These are phyloP conservation scores for Aristolochia fimbriata DNA, from an alignment of 164 flowering plant species.

Conservation along the genomic window DNA sequence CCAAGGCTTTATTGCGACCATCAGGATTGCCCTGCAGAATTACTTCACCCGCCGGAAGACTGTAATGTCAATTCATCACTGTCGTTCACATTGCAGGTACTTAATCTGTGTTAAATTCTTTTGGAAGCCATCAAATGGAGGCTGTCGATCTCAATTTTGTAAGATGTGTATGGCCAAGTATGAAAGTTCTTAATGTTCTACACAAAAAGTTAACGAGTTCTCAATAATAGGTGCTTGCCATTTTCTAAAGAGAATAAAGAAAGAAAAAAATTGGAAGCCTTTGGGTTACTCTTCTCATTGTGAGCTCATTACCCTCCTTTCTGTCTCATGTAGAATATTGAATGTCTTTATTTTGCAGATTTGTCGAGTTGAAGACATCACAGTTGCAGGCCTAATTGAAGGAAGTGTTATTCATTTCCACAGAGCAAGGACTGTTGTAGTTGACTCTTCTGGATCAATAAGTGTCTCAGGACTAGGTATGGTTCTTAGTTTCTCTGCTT, in stretches of 20 bases:
- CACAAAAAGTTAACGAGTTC: too few relatives aligned
- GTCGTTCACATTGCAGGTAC: slow-evolving; percentile 90
- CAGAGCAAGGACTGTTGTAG: slow-evolving; percentile 58
- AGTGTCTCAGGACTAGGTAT: slow-evolving; percentile 77
- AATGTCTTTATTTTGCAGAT: slow-evolving; percentile 38
- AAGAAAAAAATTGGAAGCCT: too few relatives aligned
- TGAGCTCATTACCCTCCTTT: neutral
- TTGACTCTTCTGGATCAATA: slow-evolving; percentile 55
- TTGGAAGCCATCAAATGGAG: neutral
- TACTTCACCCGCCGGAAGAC: slow-evolving; percentile 95
- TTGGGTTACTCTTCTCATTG: neutral
- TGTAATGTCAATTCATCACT: slow-evolving; percentile 90
- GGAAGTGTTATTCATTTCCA: slow-evolving; percentile 94
- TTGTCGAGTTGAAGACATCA: slow-evolving; percentile 83
- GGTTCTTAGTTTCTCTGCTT: slow-evolving; percentile 2
- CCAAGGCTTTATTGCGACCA: slow-evolving; percentile 60
- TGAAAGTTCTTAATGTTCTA: too few relatives aligned
- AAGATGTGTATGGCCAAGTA: too few relatives aligned
- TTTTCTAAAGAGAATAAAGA: too few relatives aligned
- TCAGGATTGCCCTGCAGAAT: slow-evolving; percentile 69
- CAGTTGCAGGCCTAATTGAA: slow-evolving; percentile 53
- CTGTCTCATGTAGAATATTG: neutral
- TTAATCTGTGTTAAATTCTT: neutral
- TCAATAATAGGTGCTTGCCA: too few relatives aligned
- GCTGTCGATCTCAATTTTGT: too few relatives aligned